phyloP scores from a whole-genome alignment of 1,284 basidiomycete genomes.

The Ceratobasidium sp. region DNA sequence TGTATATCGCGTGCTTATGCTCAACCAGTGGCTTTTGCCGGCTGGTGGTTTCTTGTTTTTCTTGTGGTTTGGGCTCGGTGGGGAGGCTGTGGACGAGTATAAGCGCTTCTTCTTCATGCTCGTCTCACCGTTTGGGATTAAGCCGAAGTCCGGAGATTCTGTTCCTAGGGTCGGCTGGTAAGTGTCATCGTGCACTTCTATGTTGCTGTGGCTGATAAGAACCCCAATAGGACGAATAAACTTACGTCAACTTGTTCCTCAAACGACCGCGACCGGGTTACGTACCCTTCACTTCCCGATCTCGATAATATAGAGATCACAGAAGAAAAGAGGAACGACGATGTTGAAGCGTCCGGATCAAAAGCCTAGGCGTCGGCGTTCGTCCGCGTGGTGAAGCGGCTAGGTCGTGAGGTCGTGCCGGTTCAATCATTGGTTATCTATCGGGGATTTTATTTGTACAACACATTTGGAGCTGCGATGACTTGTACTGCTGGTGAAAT shows the following conservation, averaged over 20 bases:
- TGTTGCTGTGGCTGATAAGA: no score
- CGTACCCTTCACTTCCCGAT: not conserved
- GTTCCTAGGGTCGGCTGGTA: not conserved
- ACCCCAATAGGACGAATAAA: not conserved
- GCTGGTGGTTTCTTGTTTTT: constrained; percentile 8
- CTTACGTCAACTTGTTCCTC: not conserved
- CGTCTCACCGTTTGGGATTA: constrained; percentile 9
- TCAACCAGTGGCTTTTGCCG: constrained; percentile 12
- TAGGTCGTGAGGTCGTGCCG: no score
- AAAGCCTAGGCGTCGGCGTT: not conserved
- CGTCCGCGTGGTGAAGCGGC: no score
- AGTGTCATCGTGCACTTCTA: not conserved
- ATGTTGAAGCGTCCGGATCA: constrained; percentile 1
- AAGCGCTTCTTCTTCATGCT: not conserved
- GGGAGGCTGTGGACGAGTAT: constrained; percentile 7
- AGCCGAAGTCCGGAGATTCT: not conserved
- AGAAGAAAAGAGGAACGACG: not conserved
- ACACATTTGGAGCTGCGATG: no score
- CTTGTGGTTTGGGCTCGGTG: constrained; percentile 21
- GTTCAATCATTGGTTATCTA: no score
- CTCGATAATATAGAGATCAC: not conserved
- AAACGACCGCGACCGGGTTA: not conserved
- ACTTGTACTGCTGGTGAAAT: no score
- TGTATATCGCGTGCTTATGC: not conserved
- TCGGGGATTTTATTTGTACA: no score